A percentile compares a stretch with the other conserved stretches of the same genome.
These are phyloP conservation scores for Metschnikowia noctiluminum DNA, from an alignment of 805 yeast species.

Conservation along the genomic window DNA sequence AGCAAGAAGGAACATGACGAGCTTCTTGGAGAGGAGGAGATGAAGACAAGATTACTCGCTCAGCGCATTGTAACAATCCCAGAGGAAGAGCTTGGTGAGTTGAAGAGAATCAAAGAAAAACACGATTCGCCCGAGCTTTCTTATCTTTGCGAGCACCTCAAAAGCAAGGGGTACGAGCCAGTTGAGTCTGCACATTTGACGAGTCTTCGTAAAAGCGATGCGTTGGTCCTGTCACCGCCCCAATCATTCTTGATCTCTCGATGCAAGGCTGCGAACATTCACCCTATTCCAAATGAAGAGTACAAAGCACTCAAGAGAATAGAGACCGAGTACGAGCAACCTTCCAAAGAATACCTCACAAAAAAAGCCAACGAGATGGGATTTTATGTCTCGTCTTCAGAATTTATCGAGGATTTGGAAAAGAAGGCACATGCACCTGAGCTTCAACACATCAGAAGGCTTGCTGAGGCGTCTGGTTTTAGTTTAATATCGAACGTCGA, in stretches of 20 bases:
- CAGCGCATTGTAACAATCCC: conserved; percentile 36
- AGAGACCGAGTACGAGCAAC: conserved; percentile 30
- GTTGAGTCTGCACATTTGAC: conserved; percentile 13
- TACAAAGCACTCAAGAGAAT: conserved; percentile 13
- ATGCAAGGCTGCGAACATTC: conserved; percentile 18
- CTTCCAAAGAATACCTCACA: conserved; percentile 31
- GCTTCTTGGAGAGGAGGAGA: conserved; percentile 31
- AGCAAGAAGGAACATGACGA: conserved; percentile 25
- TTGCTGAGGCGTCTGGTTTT: conserved; percentile 9
- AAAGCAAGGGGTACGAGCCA: conserved; percentile 16
- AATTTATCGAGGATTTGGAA: conserved; percentile 30
- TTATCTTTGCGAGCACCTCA: conserved; percentile 21
- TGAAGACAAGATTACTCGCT: conserved; percentile 28
- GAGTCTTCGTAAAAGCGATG: conserved; percentile 13
- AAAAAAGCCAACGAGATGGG: conserved; percentile 36
- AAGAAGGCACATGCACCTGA: conserved; percentile 13
- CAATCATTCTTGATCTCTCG: conserved; percentile 23
- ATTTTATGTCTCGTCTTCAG: conserved; percentile 27
- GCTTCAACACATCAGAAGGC: neutral
- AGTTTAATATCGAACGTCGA: conserved; percentile 9
- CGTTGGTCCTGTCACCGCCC: conserved; percentile 22
- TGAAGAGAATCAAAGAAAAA: conserved; percentile 12
- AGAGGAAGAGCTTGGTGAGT: conserved; percentile 17
- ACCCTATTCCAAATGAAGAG: conserved; percentile 19
- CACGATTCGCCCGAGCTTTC: conserved; percentile 24